Evolutionary conservation across 1,284 basidiomycete genomes (phyloP).

Genomic region (Phellopilus nigrolimitatus): DNA sequence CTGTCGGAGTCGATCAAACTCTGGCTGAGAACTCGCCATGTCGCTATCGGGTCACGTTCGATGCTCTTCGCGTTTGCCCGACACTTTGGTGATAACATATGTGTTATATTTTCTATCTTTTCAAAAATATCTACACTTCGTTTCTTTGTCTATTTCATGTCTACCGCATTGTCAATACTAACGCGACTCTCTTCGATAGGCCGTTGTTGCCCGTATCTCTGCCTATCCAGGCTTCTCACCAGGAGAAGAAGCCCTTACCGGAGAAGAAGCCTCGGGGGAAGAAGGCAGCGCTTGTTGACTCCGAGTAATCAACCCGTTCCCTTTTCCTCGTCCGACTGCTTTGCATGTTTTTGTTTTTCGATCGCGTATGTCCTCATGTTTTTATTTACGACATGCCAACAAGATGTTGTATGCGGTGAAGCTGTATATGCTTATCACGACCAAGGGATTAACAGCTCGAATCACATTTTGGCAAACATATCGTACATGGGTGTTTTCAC

Average conservation of each 20-base stretch:
- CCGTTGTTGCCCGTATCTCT: slow-evolving; percentile 76
- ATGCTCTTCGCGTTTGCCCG: slow-evolving; percentile 55
- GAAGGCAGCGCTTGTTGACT: slow-evolving; percentile 44
- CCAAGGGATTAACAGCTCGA: neutral
- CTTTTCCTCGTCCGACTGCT: neutral
- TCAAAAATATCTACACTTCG: slow-evolving; percentile 14
- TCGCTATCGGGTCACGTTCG: slow-evolving; percentile 62
- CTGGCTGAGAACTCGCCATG: slow-evolving; percentile 44
- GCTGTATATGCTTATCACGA: neutral
- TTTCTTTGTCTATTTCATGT: slow-evolving; percentile 23
- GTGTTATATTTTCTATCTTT: slow-evolving; percentile 17
- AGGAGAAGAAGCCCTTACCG: slow-evolving; percentile 67
- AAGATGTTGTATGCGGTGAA: slow-evolving; percentile 1
- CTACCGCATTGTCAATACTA: slow-evolving; percentile 25
- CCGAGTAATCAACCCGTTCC: slow-evolving; percentile 9
- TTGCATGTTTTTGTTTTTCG: slow-evolving; percentile 2
- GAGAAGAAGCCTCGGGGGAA: slow-evolving; percentile 74
- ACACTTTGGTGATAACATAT: slow-evolving; percentile 68
- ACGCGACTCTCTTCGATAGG: slow-evolving; percentile 43
- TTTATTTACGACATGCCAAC: neutral
- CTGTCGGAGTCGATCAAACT: slow-evolving; percentile 18
- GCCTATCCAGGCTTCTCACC: slow-evolving; percentile 68
- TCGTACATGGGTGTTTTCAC: neutral
- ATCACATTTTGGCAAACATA: too few species aligned
- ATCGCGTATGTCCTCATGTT: slow-evolving; percentile 8